Percentiles rank a stretch among this genome's conserved stretches.
Conservation (phyloP, 129 eudicot species). For the Pittosporum tobira region DNA sequence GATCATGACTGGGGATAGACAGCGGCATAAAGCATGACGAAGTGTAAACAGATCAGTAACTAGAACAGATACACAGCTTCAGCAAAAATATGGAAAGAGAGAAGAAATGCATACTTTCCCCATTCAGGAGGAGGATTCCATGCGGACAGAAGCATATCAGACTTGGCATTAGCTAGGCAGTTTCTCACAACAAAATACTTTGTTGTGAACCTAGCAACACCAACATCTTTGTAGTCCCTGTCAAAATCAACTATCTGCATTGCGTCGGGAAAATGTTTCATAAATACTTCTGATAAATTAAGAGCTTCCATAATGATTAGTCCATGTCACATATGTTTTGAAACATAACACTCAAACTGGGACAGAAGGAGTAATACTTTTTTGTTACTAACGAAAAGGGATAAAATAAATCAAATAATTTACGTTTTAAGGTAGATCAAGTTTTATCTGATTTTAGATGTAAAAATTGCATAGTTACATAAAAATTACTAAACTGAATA, state of each 20-base stretch:
- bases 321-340: too few relatives aligned
- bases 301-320: not conserved
- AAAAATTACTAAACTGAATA: not conserved
- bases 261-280: slow-evolving; percentile 30
- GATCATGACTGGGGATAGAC: not conserved
- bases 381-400: not conserved
- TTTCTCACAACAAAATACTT: slow-evolving; percentile 88
- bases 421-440: not conserved
- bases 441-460: not conserved
- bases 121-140: slow-evolving; percentile 99
- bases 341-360: too few relatives aligned
- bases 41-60: slow-evolving; percentile 7
- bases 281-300: slow-evolving; percentile 7
- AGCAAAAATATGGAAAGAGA: slow-evolving; percentile 1
- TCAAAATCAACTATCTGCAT: slow-evolving; percentile 94
- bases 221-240: slow-evolving; percentile 91
- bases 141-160: slow-evolving; percentile 88
- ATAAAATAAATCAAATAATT: not conserved
- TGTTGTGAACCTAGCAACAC: slow-evolving; percentile 87
- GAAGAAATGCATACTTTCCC: slow-evolving; percentile 73
- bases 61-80: slow-evolving; percentile 2
- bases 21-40: not conserved
- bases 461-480: not conserved
- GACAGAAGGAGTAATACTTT: too few relatives aligned
- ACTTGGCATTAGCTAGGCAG: slow-evolving; percentile 91